Conservation (phyloP, 495 filamentous ascomycete species). For the Thermochaetoides thermophila region DNA sequence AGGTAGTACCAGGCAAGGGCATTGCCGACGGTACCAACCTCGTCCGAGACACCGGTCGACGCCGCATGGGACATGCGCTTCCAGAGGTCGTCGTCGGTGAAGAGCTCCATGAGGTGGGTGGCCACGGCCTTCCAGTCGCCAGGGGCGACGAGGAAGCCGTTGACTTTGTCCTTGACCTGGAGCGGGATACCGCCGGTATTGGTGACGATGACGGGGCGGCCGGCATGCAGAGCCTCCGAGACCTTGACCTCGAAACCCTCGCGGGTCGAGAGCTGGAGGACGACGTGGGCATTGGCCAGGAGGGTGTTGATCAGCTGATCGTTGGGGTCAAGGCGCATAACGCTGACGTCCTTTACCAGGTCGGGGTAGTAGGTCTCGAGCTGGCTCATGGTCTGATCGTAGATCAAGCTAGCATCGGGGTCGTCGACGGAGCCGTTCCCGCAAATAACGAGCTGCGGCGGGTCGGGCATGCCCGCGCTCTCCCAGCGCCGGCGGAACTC, state of each 20-base stretch:
- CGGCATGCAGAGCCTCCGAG: slow-evolving; percentile 74
- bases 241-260: slow-evolving; percentile 90
- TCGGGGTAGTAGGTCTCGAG: slow-evolving; percentile 42
- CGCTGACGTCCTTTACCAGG: slow-evolving; percentile 43
- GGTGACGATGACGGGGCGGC: slow-evolving; percentile 68
- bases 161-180: slow-evolving; percentile 58
- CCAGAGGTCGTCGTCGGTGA: slow-evolving; percentile 49
- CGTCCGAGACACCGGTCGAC: slow-evolving; percentile 53
- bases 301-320: slow-evolving; percentile 74
- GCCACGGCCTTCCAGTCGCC: slow-evolving; percentile 63
- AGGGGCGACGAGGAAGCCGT: slow-evolving; percentile 62
- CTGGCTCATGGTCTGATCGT: slow-evolving; percentile 51
- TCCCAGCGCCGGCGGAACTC: slow-evolving; percentile 51
- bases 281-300: slow-evolving; percentile 58
- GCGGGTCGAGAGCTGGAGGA: slow-evolving; percentile 65
- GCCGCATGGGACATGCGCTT: slow-evolving; percentile 55
- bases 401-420: slow-evolving; percentile 61
- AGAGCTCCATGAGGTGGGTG: slow-evolving; percentile 50
- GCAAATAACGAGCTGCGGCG: slow-evolving; percentile 60
- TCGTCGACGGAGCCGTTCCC: slow-evolving; percentile 81
- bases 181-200: slow-evolving; percentile 69
- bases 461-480: slow-evolving; percentile 25
- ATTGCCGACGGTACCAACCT: slow-evolving; percentile 74
- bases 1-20: slow-evolving; percentile 66
- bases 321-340: slow-evolving; percentile 62